Evolutionary conservation across 192 early-diverging fungal species (phyloP).

Genomic region (Podila clonocystis): DNA sequence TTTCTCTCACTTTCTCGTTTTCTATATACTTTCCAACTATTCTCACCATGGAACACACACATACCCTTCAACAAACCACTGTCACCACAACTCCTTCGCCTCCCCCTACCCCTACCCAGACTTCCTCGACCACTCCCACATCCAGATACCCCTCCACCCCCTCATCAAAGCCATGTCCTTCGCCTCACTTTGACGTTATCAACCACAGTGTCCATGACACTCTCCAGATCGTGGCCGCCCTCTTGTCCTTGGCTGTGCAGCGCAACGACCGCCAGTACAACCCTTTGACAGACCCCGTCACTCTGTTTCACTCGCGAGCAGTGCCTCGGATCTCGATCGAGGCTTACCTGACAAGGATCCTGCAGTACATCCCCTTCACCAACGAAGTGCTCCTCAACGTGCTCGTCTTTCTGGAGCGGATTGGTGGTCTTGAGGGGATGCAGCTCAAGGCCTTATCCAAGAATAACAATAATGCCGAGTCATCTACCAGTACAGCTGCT

Average conservation of each 20-base stretch:
- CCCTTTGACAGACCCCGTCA: conserved; percentile 51
- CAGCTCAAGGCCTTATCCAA: conserved; percentile 11
- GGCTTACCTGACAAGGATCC: conserved; percentile 71
- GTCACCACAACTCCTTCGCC: conserved; percentile 3
- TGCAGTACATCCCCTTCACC: conserved; percentile 74
- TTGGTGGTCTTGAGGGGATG: conserved; percentile 54
- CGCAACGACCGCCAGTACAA: conserved; percentile 54
- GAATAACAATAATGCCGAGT: not conserved
- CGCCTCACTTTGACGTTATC: conserved; percentile 50
- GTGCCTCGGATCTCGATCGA: conserved; percentile 71
- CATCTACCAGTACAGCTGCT: not conserved
- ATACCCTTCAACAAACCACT: not conserved
- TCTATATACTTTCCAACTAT: not conserved
- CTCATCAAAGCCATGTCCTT: not conserved
- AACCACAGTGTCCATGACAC: conserved; percentile 53
- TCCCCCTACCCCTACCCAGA: not conserved
- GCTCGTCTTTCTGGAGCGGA: conserved; percentile 79
- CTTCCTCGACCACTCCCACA: no score
- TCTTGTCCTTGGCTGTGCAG: conserved; percentile 55
- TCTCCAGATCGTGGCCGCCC: conserved; percentile 56
- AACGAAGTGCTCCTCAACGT: conserved; percentile 75
- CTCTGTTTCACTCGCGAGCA: conserved; percentile 76
- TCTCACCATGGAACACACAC: conserved; percentile 2
- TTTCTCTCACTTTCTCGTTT: not conserved
- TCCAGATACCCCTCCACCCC: not conserved